phyloP scores from a whole-genome alignment of 306 rosid species.

The Ziziphus jujuba region DNA sequence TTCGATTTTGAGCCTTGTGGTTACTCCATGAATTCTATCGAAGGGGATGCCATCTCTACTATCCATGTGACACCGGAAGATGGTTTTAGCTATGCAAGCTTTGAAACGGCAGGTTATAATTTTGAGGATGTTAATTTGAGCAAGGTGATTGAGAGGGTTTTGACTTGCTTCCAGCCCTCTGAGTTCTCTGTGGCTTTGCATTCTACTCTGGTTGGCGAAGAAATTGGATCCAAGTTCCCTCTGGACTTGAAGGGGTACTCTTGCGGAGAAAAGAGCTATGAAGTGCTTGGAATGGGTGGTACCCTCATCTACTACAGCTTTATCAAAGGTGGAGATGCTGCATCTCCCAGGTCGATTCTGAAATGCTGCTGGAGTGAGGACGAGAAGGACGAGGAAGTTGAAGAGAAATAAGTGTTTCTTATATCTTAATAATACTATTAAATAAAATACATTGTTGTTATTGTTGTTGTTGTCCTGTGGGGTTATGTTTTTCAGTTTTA shows the following conservation, averaged over 20 bases:
- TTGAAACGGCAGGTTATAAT: constrained; percentile 82
- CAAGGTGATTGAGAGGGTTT: constrained; percentile 63
- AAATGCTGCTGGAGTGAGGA: constrained; percentile 85
- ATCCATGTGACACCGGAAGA: constrained; percentile 97
- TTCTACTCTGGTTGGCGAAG: constrained; percentile 30
- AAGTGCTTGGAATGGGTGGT: constrained; percentile 63
- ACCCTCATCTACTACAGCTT: constrained; percentile 50
- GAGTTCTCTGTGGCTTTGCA: constrained; percentile 86
- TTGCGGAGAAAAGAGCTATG: constrained; percentile 43
- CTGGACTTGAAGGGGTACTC: constrained; percentile 56
- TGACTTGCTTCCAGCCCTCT: constrained; percentile 74
- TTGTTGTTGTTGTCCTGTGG: constrained; percentile 11
- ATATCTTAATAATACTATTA: not conserved
- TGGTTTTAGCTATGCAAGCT: constrained; percentile 94
- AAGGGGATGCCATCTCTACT: constrained; percentile 78
- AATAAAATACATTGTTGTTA: constrained; percentile 3
- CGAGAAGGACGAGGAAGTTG: constrained; percentile 65
- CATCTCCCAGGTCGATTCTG: constrained; percentile 81
- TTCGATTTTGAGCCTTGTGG: constrained; percentile 97
- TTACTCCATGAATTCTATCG: constrained; percentile 88
- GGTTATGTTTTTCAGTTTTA: constrained; percentile 29
- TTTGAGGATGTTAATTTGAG: constrained; percentile 37
- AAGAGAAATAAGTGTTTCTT: constrained; percentile 27
- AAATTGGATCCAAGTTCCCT: constrained; percentile 32
- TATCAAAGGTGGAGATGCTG: constrained; percentile 31